Evolutionary conservation across 164 flowering plant species (phyloP).

Genomic region (Protea cynaroides): DNA sequence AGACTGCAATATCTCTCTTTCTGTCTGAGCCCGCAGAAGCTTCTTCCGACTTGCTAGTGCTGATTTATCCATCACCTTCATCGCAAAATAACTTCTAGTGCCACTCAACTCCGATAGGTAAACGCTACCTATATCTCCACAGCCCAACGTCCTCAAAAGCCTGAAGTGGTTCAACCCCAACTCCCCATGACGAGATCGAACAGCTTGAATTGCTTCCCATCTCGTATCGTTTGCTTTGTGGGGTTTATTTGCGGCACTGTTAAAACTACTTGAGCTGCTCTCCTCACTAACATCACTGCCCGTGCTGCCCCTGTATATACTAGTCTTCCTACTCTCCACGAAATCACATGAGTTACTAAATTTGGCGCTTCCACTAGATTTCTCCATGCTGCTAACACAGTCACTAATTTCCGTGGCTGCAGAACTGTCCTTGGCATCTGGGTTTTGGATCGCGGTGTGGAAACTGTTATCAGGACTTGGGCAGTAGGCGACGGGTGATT

Average conservation of each 20-base stretch:
- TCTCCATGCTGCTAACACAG: slow-evolving; percentile 34
- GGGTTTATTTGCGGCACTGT: slow-evolving; percentile 58
- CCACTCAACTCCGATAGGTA: slow-evolving; percentile 69
- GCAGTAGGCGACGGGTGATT: slow-evolving; percentile 20
- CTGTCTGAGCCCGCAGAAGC: slow-evolving; percentile 83
- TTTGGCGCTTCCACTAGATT: slow-evolving; percentile 42
- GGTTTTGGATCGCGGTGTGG: slow-evolving; percentile 30
- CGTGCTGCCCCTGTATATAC: slow-evolving; percentile 61
- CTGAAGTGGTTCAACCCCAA: slow-evolving; percentile 61
- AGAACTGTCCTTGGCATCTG: slow-evolving; percentile 67
- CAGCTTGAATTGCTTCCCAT: slow-evolving; percentile 77
- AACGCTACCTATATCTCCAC: slow-evolving; percentile 87
- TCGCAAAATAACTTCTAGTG: slow-evolving; percentile 53
- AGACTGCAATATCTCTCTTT: slow-evolving; percentile 76
- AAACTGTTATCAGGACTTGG: slow-evolving; percentile 51
- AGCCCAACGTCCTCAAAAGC: slow-evolving; percentile 54
- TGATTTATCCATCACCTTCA: slow-evolving; percentile 87
- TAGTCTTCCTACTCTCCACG: slow-evolving; percentile 52
- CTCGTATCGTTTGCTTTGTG: slow-evolving; percentile 68
- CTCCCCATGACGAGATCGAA: slow-evolving; percentile 46
- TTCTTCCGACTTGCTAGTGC: slow-evolving; percentile 64
- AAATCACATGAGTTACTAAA: slow-evolving; percentile 40
- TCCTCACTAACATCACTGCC: slow-evolving; percentile 83
- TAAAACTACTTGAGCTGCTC: slow-evolving; percentile 64
- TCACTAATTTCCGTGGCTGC: slow-evolving; percentile 57